Evolutionary conservation across 768 basidiomycete genomes (phyloP), one percentile per base, ranked within the genome.

Genomic region (Agrocybe chaxingu): DNA sequence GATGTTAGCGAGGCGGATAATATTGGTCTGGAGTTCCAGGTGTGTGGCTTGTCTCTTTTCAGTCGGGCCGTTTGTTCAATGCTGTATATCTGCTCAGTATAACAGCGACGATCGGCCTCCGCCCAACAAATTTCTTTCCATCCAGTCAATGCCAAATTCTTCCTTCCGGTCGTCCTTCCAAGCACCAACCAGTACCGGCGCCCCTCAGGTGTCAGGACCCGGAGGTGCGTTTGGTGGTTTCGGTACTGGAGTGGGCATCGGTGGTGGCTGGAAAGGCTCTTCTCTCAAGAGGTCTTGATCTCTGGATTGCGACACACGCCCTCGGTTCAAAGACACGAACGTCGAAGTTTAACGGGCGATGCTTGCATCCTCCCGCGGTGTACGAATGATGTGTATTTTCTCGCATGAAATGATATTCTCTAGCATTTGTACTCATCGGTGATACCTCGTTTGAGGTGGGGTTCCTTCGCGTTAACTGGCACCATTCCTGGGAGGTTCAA

Each of bases 21-120:
- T 36, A 88, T 95, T 55, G 89, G 90, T 7, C 77, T 95, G 11
- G 92, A 96, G 66, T 95, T 94, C 72, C 91, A 95, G 78, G 91
- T 92, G 50, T 33, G 79, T 63, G 4, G 41, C 38, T 48, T 45
- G 32, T 12, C 16, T 48, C 13, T 44, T 58, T 49, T 37, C 33
- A 1, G 16, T 38, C 6, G 33, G 2, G 7, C 42, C 24, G 9
- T 35, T 45, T 42, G 35, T 40, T 57, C 83, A 18, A 6, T 42
- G 42, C 41, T 38, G 35, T 34, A 13, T 13, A 47, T 47, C 19
- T 42, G 42, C 47, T 18, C 59, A 92, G 88, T 92, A 84, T 57
- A 92, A 94, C 63, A 89, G 84, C n/a, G 92, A 93, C 48, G 90
- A 92, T 58, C 78, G 87, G 29, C 91, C 92, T 1, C 76, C 79